Percentiles rank a stretch among this genome's conserved stretches.
Conservation (phyloP, 306 rosid species). For the Pueraria montana region DNA sequence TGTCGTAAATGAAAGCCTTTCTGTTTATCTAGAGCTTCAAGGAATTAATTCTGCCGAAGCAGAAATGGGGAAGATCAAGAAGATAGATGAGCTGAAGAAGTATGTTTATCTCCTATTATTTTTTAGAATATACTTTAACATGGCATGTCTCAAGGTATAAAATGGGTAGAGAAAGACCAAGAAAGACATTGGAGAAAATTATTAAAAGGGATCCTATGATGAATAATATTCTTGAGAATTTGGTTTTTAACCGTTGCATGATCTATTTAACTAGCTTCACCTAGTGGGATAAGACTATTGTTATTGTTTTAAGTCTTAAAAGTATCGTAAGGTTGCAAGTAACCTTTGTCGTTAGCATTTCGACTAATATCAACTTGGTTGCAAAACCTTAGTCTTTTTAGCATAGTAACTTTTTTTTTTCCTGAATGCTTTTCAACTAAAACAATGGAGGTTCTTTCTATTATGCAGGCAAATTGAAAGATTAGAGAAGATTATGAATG, state of each 20-base stretch:
- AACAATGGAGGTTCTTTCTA: conserved; percentile 6
- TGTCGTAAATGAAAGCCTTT: conserved; percentile 58
- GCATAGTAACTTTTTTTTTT: background rate
- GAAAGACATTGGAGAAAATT: background rate
- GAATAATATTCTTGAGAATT: too few species aligned
- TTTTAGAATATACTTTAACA: conserved; percentile 31
- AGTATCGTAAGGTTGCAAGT: background rate
- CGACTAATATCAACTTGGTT: too few species aligned
- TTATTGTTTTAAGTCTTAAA: too few species aligned
- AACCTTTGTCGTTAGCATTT: background rate
- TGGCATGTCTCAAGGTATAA: background rate
- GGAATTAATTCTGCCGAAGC: conserved; percentile 54
- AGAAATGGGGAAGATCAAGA: conserved; percentile 54
- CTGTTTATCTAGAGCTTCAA: conserved; percentile 62
- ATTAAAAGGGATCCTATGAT: background rate
- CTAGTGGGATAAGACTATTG: too few species aligned
- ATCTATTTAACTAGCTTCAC: too few species aligned
- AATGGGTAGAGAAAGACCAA: background rate
- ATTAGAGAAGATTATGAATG: conserved; percentile 65
- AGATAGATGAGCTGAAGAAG: conserved; percentile 59
- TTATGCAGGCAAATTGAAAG: conserved; percentile 69
- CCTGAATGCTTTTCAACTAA: background rate
- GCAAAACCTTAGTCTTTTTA: too few species aligned
- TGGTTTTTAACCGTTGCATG: too few species aligned
- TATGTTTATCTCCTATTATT: conserved; percentile 42